Conservation (phyloP, 2,329 filamentous ascomycete species). For the Akanthomyces lecanii region DNA sequence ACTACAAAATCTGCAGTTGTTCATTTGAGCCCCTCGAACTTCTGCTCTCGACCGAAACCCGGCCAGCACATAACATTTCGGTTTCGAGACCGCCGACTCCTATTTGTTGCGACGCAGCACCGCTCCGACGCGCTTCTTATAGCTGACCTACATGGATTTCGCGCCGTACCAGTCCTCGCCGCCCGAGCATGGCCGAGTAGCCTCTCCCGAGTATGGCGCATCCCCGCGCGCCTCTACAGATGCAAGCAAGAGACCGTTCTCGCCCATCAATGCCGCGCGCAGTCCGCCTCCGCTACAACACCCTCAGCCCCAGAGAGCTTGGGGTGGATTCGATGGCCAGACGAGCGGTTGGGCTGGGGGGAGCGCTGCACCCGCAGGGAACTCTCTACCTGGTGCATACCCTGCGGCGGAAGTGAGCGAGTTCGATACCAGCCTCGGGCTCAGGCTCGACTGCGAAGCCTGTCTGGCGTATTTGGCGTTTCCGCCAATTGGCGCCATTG, state of each 20-base stretch:
- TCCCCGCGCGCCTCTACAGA: constrained; percentile 54
- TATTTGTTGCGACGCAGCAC: not conserved
- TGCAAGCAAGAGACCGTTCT: constrained; percentile 50
- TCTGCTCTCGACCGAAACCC: not conserved
- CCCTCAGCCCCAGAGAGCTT: constrained; percentile 55
- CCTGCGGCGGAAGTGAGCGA: constrained; percentile 59
- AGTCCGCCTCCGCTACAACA: constrained; percentile 40
- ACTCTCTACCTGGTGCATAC: constrained; percentile 35
- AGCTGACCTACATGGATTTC: constrained; percentile 67
- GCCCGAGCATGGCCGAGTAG: constrained; percentile 75
- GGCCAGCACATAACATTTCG: not conserved
- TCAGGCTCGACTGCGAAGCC: constrained; percentile 86
- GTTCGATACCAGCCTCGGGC: constrained; percentile 85
- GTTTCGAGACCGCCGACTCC: too few species aligned
- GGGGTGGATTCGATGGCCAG: constrained; percentile 41
- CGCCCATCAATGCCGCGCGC: constrained; percentile 42
- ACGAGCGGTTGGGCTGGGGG: constrained; percentile 27
- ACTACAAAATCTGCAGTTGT: not conserved
- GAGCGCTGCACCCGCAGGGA: constrained; percentile 19
- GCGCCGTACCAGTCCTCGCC: constrained; percentile 93
- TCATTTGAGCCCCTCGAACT: not conserved
- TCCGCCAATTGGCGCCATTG: constrained; percentile 79
- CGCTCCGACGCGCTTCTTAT: not conserved
- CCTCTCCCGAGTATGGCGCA: constrained; percentile 58
- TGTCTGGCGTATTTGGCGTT: constrained; percentile 81